Conservation (phyloP, 2,329 filamentous ascomycete species). For the Magnaporthiopsis rhizophila region DNA sequence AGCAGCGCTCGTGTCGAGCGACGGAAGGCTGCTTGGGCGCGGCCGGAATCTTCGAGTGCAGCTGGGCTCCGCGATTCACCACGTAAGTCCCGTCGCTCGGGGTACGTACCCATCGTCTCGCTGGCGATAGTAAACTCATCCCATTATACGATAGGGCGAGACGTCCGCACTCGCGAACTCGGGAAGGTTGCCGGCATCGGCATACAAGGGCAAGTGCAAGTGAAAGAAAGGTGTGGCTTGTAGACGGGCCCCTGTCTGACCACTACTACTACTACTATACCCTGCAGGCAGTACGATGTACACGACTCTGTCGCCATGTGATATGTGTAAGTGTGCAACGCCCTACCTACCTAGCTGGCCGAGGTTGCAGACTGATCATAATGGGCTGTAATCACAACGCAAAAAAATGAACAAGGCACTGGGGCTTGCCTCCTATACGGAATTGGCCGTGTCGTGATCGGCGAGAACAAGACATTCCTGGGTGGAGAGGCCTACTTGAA, state of each 20-base stretch:
- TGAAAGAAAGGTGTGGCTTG: not conserved
- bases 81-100: constrained; percentile 39
- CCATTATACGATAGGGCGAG: constrained; percentile 36
- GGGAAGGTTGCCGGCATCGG: constrained; percentile 59
- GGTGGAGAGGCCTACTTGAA: constrained; percentile 65
- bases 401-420: constrained; percentile 32
- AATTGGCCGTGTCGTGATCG: constrained; percentile 65
- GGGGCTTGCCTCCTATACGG: constrained; percentile 72
- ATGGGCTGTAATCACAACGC: not conserved
- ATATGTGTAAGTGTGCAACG: constrained; percentile 53
- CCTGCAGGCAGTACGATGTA: constrained; percentile 66
- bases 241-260: not conserved
- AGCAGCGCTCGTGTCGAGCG: constrained; percentile 53
- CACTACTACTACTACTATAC: not conserved
- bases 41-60: constrained; percentile 74
- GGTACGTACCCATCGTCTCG: too few species aligned
- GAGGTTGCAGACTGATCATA: not conserved
- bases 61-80: constrained; percentile 61
- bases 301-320: constrained; percentile 70
- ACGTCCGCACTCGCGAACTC: constrained; percentile 69
- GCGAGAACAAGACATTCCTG: constrained; percentile 68
- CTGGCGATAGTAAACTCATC: not conserved
- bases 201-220: constrained; percentile 38
- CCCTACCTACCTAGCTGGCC: not conserved
- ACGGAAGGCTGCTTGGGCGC: constrained; percentile 61